Evolutionary conservation across 768 basidiomycete species (phyloP).

Genomic region (Crepidotus variabilis): DNA sequence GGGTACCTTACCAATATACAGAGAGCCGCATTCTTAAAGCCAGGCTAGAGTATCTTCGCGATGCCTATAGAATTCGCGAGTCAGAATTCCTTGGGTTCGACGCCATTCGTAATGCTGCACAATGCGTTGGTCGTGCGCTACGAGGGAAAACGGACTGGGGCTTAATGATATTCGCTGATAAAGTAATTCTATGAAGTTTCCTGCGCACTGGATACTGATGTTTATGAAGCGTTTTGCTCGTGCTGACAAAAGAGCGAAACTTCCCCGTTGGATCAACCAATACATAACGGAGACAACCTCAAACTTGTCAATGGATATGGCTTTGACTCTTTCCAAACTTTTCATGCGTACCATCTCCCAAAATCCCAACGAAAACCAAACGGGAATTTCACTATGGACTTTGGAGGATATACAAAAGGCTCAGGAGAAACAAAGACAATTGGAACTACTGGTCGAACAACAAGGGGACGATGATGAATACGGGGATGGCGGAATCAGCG

Average conservation of each 20-base stretch:
- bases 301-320: constrained; percentile 98
- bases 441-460: constrained; percentile 48
- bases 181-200: constrained; percentile 44
- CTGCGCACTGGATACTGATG: background rate
- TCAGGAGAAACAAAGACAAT: constrained; percentile 75
- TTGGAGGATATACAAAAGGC: constrained; percentile 86
- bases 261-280: constrained; percentile 98
- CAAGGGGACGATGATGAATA: constrained; percentile 52
- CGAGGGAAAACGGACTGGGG: constrained; percentile 99
- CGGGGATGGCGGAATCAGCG: constrained; percentile 64
- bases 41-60: constrained; percentile 94
- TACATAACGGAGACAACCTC: constrained; percentile 98
- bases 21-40: constrained; percentile 97
- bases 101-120: constrained; percentile 98
- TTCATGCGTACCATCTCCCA: constrained; percentile 99
- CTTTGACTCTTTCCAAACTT: constrained; percentile 86
- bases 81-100: constrained; percentile 99
- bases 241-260: constrained; percentile 89
- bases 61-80: constrained; percentile 96
- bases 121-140: constrained; percentile 96
- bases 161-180: constrained; percentile 98
- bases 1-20: constrained; percentile 96
- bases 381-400: constrained; percentile 93
- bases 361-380: constrained; percentile 94
- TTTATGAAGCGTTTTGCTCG: constrained; percentile 76